Evolutionary conservation across 176 grass and related monocot genomes (phyloP).

Genomic region (Carex littledalei): DNA sequence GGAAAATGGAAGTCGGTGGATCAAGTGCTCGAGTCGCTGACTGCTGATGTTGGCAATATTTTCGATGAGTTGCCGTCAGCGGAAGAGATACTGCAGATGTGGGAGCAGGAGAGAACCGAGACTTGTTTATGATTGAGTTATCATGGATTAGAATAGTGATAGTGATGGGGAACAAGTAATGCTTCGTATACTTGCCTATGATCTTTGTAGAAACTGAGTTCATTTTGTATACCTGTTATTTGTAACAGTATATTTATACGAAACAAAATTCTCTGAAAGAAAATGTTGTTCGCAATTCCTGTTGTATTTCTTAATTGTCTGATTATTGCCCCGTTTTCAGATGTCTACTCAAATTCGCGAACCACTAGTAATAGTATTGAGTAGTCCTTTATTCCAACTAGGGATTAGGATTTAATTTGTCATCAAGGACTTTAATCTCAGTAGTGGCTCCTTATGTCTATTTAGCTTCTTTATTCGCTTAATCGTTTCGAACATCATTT

Average conservation of each 20-base stretch:
- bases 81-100: slow-evolving; percentile 22
- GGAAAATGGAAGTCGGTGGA: slow-evolving; percentile 20
- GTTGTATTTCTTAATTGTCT: background rate
- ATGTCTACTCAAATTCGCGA: background rate
- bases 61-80: slow-evolving; percentile 14
- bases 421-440: background rate
- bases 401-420: background rate
- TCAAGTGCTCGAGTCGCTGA: slow-evolving; percentile 8
- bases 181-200: background rate
- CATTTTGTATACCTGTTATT: background rate
- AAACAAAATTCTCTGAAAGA: background rate
- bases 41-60: slow-evolving; percentile 2
- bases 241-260: background rate
- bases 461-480: no score
- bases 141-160: background rate
- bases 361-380: no score
- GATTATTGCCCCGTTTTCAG: background rate
- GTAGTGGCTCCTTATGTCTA: no score
- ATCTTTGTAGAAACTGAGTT: background rate
- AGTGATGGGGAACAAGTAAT: background rate
- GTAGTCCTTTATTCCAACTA: background rate
- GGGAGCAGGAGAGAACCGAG: slow-evolving; percentile 14
- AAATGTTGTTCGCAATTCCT: background rate
- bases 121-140: background rate
- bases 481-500: no score